A percentile compares a stretch with the other conserved stretches of the same genome.
Evolutionary conservation across 495 filamentous ascomycete species (phyloP).

Genomic region (Lophium mytilinum): DNA sequence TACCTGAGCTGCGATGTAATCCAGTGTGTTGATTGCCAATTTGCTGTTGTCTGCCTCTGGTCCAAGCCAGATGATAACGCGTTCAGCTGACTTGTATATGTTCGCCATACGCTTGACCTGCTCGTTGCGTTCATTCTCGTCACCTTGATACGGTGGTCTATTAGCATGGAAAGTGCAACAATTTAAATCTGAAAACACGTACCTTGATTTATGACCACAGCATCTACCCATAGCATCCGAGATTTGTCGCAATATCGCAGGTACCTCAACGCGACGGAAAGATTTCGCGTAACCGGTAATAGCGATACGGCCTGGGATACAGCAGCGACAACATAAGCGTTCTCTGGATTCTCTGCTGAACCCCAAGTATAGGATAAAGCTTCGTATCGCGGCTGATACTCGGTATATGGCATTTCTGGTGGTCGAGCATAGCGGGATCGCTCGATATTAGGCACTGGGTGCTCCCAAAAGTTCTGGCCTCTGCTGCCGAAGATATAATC

Average conservation of each 20-base stretch:
- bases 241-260: background rate
- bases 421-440: background rate
- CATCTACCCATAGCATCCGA: conserved; percentile 6
- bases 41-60: background rate
- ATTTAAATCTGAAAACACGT: no score
- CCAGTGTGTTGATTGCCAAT: background rate
- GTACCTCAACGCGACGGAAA: background rate
- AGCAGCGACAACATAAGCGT: no score
- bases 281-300: background rate
- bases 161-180: no score
- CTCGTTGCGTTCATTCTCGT: background rate
- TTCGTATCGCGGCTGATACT: conserved; percentile 1
- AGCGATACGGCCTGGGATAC: no score
- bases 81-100: background rate
- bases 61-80: conserved; percentile 5
- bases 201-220: no score
- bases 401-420: background rate
- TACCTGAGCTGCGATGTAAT: background rate
- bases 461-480: background rate
- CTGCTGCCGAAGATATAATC: background rate
- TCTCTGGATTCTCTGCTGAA: background rate
- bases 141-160: no score
- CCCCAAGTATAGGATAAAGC: conserved; percentile 12
- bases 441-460: background rate
- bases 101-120: conserved; percentile 4